Base-by-base conservation (phyloP, 1,284 basidiomycete genomes). In the Erythrobasidium hasegawianum region DNA sequence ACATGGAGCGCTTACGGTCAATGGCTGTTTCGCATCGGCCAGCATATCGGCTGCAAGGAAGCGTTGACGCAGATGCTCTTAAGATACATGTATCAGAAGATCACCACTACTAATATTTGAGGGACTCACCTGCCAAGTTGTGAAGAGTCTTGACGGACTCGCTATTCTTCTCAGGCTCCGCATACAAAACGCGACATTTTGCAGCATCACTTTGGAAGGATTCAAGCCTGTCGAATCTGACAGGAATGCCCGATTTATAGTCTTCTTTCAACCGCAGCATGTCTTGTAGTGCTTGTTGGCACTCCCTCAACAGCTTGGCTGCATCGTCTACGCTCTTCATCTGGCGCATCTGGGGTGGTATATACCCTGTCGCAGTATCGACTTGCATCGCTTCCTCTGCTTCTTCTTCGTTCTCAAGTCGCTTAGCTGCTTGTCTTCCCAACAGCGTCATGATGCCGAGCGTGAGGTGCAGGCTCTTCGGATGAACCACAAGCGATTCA, bases 101-200 rank as follows among this genome's bases (percentile, higher is more conserved):
- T n/a, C n/a, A n/a, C n/a, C n/a, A n/a, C n/a, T n/a, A n/a, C n/a
- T n/a, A n/a, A n/a, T n/a, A n/a, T n/a, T n/a, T n/a, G n/a, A n/a
- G n/a, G n/a, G n/a, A n/a, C 61, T 9, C 38, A 64, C 54, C 61
- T 33, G 41, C 61, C n/a, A 64, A 13, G 8, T 45, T 38, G 24
- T 57, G 61, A 16, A 64, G 41, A 2, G 43, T 55, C 29, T 57
- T 53, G 13, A 56, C 61, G 16, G 53, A 52, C 9, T 13, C n/a
- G 54, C 59, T 61, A 14, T 41, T 52, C 24, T 64, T 64, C 22
- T 64, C 54, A n/a, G 61, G 61, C 40, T 64, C 61, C 33, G 61
- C 61, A 38, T 64, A 64, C 26, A 64, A 41, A 7, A 64, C 61
- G 16, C 61, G 38, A 27, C 61, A 64, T 43, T 64, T 64, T 9